These are phyloP conservation scores for Xylariaceae sp. DNA, from an alignment of 2,329 filamentous ascomycete species.

Conservation along the genomic window DNA sequence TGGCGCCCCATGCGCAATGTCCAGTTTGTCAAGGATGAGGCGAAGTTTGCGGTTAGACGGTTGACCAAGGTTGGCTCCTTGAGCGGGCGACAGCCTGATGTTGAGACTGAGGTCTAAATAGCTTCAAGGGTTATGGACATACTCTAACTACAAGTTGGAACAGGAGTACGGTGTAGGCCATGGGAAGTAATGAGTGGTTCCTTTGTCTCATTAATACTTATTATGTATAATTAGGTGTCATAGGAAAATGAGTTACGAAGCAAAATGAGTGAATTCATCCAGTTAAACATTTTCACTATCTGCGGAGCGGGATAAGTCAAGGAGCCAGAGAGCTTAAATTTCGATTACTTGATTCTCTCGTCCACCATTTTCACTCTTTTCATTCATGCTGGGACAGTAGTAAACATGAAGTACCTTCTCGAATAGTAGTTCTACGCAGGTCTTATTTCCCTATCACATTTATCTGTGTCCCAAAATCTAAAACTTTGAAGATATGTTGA, in stretches of 20 bases:
- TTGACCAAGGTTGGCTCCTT: slow-evolving; percentile 73
- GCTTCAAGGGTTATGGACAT: not conserved
- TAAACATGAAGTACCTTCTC: too few relatives aligned
- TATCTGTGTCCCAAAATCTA: not conserved
- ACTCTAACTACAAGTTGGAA: not conserved
- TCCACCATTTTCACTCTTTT: too few relatives aligned
- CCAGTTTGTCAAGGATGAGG: slow-evolving; percentile 84
- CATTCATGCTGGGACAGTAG: too few relatives aligned
- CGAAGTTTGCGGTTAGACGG: slow-evolving; percentile 71
- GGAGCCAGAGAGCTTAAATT: too few relatives aligned
- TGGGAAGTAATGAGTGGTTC: not conserved
- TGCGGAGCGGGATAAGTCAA: too few relatives aligned
- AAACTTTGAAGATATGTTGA: slow-evolving; percentile 14
- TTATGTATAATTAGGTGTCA: too few relatives aligned
- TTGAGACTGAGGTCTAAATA: slow-evolving; percentile 68
- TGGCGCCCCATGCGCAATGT: slow-evolving; percentile 87
- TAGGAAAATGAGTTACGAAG: slow-evolving; percentile 19
- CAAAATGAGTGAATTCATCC: not conserved
- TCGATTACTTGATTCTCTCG: too few relatives aligned
- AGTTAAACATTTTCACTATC: not conserved
- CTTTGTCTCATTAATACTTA: slow-evolving; percentile 11
- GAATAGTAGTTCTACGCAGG: too few relatives aligned
- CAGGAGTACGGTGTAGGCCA: not conserved
- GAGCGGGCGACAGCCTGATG: slow-evolving; percentile 77
- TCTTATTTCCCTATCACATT: too few relatives aligned